Conservation (phyloP, 352 stramenopile species). For the Pythium dissimile region DNA sequence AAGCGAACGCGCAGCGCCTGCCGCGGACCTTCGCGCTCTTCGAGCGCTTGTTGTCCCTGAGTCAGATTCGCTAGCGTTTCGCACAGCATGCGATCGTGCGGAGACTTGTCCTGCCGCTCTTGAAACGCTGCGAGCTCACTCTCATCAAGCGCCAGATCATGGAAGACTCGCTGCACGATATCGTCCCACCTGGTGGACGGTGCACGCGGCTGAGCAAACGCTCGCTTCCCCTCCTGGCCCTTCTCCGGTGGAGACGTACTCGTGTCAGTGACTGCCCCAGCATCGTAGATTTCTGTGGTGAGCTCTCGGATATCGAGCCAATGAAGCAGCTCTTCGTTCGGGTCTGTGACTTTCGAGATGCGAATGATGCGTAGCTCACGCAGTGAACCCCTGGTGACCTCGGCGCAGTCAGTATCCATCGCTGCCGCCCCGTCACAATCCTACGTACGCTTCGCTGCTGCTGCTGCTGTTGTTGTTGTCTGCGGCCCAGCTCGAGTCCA, state of each 20-base stretch:
- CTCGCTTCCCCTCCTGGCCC: neutral
- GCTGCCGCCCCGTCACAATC: neutral
- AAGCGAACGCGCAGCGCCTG: slow-evolving; percentile 6
- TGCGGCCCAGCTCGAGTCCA: slow-evolving; percentile 40
- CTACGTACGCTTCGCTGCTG: neutral
- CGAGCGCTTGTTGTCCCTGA: slow-evolving; percentile 15
- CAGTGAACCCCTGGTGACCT: neutral
- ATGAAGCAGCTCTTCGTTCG: slow-evolving; percentile 76
- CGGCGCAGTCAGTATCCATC: too few species aligned
- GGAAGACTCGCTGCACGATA: slow-evolving; percentile 42
- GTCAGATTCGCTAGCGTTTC: slow-evolving; percentile 35
- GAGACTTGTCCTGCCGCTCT: slow-evolving; percentile 4
- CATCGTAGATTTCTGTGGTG: slow-evolving; percentile 35
- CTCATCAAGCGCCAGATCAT: slow-evolving; percentile 28
- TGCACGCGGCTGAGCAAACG: neutral
- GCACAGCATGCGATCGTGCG: slow-evolving; percentile 32
- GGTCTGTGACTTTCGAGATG: slow-evolving; percentile 45
- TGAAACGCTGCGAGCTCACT: slow-evolving; percentile 31
- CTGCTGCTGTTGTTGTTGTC: neutral
- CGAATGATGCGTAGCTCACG: slow-evolving; percentile 59
- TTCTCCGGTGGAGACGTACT: neutral
- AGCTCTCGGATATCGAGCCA: slow-evolving; percentile 61
- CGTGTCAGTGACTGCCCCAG: too few species aligned
- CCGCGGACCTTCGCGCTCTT: neutral
- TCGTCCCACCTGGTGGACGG: slow-evolving; percentile 40